Evolutionary conservation across 108 stramenopile species (phyloP).

Genomic region (Cyclotella kingstonii): DNA sequence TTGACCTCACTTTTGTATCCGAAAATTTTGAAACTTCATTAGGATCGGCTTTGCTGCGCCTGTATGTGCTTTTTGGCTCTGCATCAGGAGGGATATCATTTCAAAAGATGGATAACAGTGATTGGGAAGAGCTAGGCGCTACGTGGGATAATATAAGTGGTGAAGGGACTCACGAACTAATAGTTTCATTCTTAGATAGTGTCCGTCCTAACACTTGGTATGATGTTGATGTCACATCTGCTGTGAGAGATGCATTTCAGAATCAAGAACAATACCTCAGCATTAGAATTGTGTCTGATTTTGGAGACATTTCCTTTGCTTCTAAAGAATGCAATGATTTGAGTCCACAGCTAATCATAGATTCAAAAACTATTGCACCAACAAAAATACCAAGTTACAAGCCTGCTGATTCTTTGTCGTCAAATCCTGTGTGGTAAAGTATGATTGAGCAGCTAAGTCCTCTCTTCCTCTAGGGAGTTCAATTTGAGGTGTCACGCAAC

Average conservation of each 20-base stretch:
- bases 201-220: constrained; percentile 32
- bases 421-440: not conserved
- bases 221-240: constrained; percentile 32
- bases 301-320: constrained; percentile 21
- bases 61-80: constrained; percentile 22
- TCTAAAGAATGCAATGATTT: constrained; percentile 31
- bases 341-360: constrained; percentile 31
- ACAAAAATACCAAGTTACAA: constrained; percentile 12
- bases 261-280: constrained; percentile 19
- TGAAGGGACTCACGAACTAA: constrained; percentile 29
- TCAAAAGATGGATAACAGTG: constrained; percentile 26
- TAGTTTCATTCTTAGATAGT: constrained; percentile 25
- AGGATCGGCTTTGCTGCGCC: constrained; percentile 21
- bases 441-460: too few species aligned
- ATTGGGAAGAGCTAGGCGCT: constrained; percentile 25
- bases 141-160: constrained; percentile 39
- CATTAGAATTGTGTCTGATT: constrained; percentile 29
- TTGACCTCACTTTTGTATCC: constrained; percentile 26
- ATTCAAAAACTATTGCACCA: constrained; percentile 20
- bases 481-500: too few species aligned
- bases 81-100: constrained; percentile 29
- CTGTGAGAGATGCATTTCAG: constrained; percentile 33
- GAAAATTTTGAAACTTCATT: constrained; percentile 10
- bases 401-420: constrained; percentile 8
- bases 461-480: too few species aligned